These are phyloP conservation scores for Gracilaria gracilis DNA, from an alignment of 23 red algal genomes.

Conservation along the genomic window DNA sequence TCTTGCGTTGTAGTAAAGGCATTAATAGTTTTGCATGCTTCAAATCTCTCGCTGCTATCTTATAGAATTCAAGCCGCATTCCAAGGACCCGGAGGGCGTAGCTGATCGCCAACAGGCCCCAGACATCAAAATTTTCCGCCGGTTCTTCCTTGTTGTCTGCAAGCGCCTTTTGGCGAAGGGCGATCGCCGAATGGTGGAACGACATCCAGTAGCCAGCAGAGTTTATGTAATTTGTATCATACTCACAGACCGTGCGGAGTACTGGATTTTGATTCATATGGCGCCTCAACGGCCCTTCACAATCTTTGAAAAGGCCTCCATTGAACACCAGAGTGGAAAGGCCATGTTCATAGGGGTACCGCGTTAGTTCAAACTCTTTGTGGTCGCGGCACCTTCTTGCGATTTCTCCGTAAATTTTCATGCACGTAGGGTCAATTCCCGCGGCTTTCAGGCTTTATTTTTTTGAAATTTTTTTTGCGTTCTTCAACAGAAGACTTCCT, in stretches of 20 bases:
- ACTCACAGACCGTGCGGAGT: background rate
- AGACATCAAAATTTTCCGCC: background rate
- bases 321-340: background rate
- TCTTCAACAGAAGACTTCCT: background rate
- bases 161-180: background rate
- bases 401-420: background rate
- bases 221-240: conserved; percentile 13
- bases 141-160: background rate
- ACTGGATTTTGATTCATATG: background rate
- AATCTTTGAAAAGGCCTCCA: background rate
- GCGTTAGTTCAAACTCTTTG: background rate
- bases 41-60: background rate
- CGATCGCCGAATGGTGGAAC: background rate
- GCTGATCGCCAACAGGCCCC: background rate
- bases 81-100: background rate
- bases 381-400: background rate
- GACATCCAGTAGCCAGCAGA: background rate
- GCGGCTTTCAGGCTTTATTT: background rate
- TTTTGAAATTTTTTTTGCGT: background rate
- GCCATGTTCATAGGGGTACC: background rate
- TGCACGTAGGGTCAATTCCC: background rate
- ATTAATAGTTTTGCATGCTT: background rate
- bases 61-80: background rate
- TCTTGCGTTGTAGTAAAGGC: background rate
- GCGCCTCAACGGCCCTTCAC: background rate